Base-by-base conservation (phyloP, 768 basidiomycete species). In the Pulveroboletus sp. region DNA sequence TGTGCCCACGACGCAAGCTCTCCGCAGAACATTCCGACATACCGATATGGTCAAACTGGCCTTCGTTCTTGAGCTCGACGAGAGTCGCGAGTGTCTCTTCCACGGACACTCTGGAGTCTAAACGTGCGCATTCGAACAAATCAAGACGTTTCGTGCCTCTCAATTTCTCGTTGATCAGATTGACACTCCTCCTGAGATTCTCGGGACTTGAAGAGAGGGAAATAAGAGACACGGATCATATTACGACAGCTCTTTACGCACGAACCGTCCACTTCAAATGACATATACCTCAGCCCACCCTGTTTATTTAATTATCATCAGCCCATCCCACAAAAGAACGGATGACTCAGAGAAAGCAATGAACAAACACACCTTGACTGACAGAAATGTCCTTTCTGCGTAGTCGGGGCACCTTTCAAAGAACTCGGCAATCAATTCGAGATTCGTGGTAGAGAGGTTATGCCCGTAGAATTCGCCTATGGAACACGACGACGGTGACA, bases 401-500 rank as follows among this genome's bases (percentile, higher is more conserved):
- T 69, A 69, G 1, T 64, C 59, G 6, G 70, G 67, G 38, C 66
- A 68, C 53, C 58, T 63, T 15, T 70, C 69, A 9, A 56, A 65
- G 32, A 68, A 68, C 0, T 67, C 63, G 8, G 66, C 62, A 39
- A 83, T 67, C 41, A 82, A 63, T 55, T 76, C 63, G 17, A 82
- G 61, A 60, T 80, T 81, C n/a, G 72, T 71, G 0, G 70, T 63
- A 11, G 66, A 50, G 7, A 57, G 30, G 32, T 73, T 67, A 18
- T 66, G 61, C 0, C 75, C 80, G 51, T 87, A 87, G 65, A 87
- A 87, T 48, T 79, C 76, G 26, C 73, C 81, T 72, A 52, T 68
- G 14, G 27, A 5, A 18, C 8, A n/a, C 40, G 10, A 28, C 17
- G 40, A 30, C 3, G 39, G 17, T 18, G 33, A n/a, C 21, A 15